A percentile compares a stretch with the other conserved stretches of the same genome.
These are phyloP conservation scores for Fomitopsis betulina DNA, from an alignment of 1,284 basidiomycete species.

Conservation along the genomic window DNA sequence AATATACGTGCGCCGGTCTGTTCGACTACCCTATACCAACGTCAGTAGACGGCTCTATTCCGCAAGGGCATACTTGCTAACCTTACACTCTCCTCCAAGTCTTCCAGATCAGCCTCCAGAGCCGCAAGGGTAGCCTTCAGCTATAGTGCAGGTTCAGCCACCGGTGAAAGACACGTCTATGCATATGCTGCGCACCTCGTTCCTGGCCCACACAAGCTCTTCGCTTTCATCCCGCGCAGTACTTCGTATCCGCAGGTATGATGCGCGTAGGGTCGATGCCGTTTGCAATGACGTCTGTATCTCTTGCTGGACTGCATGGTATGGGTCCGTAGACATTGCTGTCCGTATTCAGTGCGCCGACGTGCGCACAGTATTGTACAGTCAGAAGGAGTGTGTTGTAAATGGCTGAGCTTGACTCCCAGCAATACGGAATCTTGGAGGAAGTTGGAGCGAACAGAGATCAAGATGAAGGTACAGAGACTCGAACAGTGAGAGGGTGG, in stretches of 20 bases:
- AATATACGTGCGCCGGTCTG: constrained; percentile 79
- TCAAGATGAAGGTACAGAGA: neutral
- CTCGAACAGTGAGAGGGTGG: too few relatives aligned
- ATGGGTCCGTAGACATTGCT: constrained; percentile 72
- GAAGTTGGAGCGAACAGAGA: neutral
- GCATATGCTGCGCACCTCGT: constrained; percentile 47
- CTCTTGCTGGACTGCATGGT: constrained; percentile 76
- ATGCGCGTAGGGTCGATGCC: constrained; percentile 66
- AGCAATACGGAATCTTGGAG: neutral
- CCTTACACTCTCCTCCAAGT: constrained; percentile 85
- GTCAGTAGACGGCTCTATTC: neutral
- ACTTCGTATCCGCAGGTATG: constrained; percentile 71
- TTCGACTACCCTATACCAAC: constrained; percentile 65
- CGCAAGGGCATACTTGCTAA: constrained; percentile 29
- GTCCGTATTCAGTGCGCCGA: neutral
- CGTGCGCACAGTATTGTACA: neutral
- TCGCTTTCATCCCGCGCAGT: constrained; percentile 66
- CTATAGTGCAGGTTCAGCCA: constrained; percentile 31
- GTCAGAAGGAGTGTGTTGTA: neutral
- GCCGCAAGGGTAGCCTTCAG: constrained; percentile 71
- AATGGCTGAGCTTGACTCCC: too few relatives aligned
- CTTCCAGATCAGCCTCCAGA: constrained; percentile 82
- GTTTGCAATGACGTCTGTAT: constrained; percentile 68
- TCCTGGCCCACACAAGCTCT: constrained; percentile 68
- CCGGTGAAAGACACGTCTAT: neutral